Evolutionary conservation across 2,329 filamentous ascomycete genomes (phyloP).

Genomic region (Erysiphe neolycopersici): DNA sequence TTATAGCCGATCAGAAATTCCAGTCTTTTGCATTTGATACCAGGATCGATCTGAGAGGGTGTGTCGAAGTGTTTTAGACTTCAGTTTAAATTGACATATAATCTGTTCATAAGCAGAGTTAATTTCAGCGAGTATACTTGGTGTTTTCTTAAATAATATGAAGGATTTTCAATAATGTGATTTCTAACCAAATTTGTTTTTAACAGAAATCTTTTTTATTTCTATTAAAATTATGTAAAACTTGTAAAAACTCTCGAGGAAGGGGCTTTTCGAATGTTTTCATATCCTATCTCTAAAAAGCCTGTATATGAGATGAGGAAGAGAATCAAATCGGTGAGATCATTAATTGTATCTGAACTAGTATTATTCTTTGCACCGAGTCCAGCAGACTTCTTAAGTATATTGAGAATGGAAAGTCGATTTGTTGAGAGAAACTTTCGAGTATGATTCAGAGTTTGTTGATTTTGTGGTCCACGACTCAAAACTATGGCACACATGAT

Average conservation of each 20-base stretch:
- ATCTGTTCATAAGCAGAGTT: too few species aligned
- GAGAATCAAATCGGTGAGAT: constrained; percentile 65
- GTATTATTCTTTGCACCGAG: constrained; percentile 28
- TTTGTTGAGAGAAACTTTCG: constrained; percentile 61
- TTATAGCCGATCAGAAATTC: too few species aligned
- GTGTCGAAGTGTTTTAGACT: too few species aligned
- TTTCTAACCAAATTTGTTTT: too few species aligned
- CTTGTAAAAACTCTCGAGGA: background rate
- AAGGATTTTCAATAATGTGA: too few species aligned
- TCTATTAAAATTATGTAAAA: background rate
- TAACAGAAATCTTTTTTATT: too few species aligned
- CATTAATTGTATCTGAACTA: constrained; percentile 34
- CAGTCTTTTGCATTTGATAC: too few species aligned
- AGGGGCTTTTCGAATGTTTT: background rate
- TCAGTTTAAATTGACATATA: too few species aligned
- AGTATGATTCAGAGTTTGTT: constrained; percentile 42
- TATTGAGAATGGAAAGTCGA: constrained; percentile 56
- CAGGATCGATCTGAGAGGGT: too few species aligned
- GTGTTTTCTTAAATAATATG: too few species aligned
- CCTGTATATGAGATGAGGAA: constrained; percentile 57
- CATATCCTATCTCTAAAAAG: constrained; percentile 48
- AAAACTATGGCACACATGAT: constrained; percentile 64
- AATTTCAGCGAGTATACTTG: too few species aligned
- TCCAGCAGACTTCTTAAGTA: constrained; percentile 71
- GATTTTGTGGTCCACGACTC: constrained; percentile 57